Base-by-base conservation (phyloP, 441 rosid species). In the Populus tomentosa region DNA sequence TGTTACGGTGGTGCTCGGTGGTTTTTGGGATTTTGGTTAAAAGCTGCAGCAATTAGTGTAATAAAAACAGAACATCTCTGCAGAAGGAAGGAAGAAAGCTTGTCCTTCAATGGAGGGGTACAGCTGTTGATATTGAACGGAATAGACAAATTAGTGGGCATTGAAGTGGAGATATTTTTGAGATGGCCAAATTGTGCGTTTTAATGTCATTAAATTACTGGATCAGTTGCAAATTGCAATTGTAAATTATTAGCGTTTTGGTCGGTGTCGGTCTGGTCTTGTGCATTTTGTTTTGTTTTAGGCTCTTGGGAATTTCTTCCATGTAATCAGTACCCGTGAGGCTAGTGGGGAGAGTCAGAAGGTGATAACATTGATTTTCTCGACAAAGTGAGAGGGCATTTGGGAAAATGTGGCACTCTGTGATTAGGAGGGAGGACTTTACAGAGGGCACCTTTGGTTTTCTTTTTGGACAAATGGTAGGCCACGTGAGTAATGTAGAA, bases 101-200 rank as follows among this genome's bases (percentile, higher is more conserved):
- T 2, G 18, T 36, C 70, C 28, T 61, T 21, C 69, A 13, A 69
- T 69, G 79, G 79, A 16, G 23, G 69, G 21, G 4, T 9, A 38
- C 70, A 3, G 33, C 5, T 46, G 20, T 14, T 46, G 73, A 35
- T 50, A 65, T 20, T 70, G 73, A 67, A 35, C 1, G 36, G 26
- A 6, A 3, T 18, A 20, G 50, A 35, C 18, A 28, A 36, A 24
- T 38, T 14, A 18, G 26, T n/a, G n/a, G 35, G 16, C 67, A 5
- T 10, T 20, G 63, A 26, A 11, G 28, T 59, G 46, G 24, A 28
- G 20, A 2, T 4, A 35, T 13, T 67, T 67, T 28, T 36, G 6
- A 61, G 73, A 72, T 63, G 71, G 59, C 82, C 75, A 74, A 80
- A 38, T 70, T 74, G 74, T 61, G 56, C 59, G 59, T 64, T 6